Conservation (phyloP, 345 rosid species). For the Stellera chamaejasme region DNA sequence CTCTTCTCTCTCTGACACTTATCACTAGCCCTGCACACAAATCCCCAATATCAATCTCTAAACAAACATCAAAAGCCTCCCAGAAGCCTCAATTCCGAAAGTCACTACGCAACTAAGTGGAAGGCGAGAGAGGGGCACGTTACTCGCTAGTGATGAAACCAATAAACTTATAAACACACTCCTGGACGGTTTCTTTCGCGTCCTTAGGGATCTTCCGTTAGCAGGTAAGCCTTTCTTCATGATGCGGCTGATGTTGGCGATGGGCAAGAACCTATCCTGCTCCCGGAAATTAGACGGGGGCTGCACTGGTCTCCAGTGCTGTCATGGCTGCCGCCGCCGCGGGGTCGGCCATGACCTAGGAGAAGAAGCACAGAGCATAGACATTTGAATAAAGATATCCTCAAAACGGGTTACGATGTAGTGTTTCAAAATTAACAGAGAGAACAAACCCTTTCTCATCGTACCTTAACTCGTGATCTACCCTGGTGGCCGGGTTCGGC, state of each 20-base stretch:
- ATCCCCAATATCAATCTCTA: conserved; percentile 8
- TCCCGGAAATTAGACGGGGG: conserved; percentile 72
- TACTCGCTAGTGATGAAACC: conserved; percentile 98
- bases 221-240: conserved; percentile 92
- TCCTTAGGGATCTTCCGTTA: conserved; percentile 93
- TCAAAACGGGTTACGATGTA: too few species aligned
- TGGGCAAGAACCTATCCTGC: conserved; percentile 89
- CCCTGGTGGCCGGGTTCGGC: too few species aligned
- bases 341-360: conserved; percentile 11
- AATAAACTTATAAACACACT: conserved; percentile 94
- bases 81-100: neutral
- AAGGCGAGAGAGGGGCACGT: conserved; percentile 5
- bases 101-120: neutral
- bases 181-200: conserved; percentile 95
- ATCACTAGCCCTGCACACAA: conserved; percentile 75
- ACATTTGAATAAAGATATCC: too few species aligned
- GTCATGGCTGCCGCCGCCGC: conserved; percentile 61
- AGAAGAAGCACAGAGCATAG: neutral
- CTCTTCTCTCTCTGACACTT: conserved; percentile 98
- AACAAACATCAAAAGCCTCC: conserved; percentile 1
- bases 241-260: conserved; percentile 90
- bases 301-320: conserved; percentile 72
- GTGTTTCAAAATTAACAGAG: too few species aligned
- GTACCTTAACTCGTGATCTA: too few species aligned
- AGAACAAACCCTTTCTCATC: too few species aligned